Conservation (phyloP, 208 protist species). For the Perkinsela sp. region DNA sequence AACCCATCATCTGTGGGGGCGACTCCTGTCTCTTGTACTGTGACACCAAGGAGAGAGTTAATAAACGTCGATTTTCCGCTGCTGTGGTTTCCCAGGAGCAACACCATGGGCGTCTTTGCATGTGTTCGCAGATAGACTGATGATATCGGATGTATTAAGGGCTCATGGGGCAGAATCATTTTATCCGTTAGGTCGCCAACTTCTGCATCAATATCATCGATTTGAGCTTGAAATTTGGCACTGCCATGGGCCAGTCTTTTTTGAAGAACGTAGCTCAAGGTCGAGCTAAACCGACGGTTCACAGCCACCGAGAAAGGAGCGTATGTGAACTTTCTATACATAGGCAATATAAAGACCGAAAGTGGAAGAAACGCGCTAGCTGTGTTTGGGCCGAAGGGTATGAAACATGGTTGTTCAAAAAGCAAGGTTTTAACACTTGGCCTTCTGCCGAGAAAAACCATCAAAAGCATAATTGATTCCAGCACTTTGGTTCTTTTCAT, state of each 20-base stretch:
- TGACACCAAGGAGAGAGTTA: conserved; percentile 35
- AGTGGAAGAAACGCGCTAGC: no score
- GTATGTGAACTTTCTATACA: no score
- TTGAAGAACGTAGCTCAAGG: no score
- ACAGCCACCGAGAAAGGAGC: no score
- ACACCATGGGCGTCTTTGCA: conserved; percentile 26
- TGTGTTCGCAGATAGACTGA: background rate
- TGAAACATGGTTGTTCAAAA: no score
- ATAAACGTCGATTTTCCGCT: conserved; percentile 64
- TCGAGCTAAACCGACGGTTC: no score
- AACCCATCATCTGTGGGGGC: conserved; percentile 63
- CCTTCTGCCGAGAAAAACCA: background rate
- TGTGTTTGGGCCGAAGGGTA: no score
- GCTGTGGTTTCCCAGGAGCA: conserved; percentile 64
- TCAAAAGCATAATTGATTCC: background rate
- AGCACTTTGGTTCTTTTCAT: background rate
- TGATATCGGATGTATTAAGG: background rate
- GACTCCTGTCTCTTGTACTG: conserved; percentile 49
- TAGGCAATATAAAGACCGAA: no score
- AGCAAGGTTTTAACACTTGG: no score
- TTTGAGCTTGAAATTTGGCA: no score
- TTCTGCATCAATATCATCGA: no score
- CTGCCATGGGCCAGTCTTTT: no score
- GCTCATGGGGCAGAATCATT: background rate
- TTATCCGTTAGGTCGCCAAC: background rate